Evolutionary conservation across 371 early-diverging fungal genomes (phyloP), one percentile per base, ranked within the genome.

Genomic region (Mucor irregularis): DNA sequence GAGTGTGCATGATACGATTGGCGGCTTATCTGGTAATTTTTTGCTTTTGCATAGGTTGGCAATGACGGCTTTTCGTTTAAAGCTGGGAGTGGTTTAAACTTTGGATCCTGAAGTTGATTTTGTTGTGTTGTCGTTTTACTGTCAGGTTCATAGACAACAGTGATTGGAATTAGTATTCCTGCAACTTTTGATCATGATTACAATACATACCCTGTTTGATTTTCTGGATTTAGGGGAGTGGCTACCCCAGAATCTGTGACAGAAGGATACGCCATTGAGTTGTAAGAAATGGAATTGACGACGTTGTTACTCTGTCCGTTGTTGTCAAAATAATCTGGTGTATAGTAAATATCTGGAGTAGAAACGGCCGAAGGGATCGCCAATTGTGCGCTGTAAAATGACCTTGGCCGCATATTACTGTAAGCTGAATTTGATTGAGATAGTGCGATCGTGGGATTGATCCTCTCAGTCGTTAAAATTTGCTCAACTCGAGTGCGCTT

Each of bases 401-500:
- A 55, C 1, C 47, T 31, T 7, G 43, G 21, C 0, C 61, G 53
- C 25, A 25, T 39, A 19, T 50, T 6, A 28, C 24, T 48, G 34
- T 28, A 29, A 14, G 5, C 31, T 4, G 30, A 8, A 22, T 19
- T 29, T 4, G 42, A 7, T 1, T 40, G 40, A 14, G 22, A n/a
- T 0, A 14, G 11, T 10, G 21, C 39, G 2, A 33, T 47, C 25
- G 14, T 22, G 14, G n/a, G 53, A 11, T 52, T 42, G 4, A 0
- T 9, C 13, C 24, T 52, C 29, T 52, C 40, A 5, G 31, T 8
- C 0, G 53, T 14, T n/a, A 66, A 42, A 39, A 71, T 68, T 19
- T 66, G 63, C n/a, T 68, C 66, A 9, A 56, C 66, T 16, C 70
- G 62, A 2, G 39, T 62, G 7, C 45, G 33, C 26, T 74, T 71